A percentile compares a stretch with the other conserved stretches of the same genome.
Evolutionary conservation across 495 filamentous ascomycete genomes (phyloP).

Genomic region (Talaromyces wortmannii): DNA sequence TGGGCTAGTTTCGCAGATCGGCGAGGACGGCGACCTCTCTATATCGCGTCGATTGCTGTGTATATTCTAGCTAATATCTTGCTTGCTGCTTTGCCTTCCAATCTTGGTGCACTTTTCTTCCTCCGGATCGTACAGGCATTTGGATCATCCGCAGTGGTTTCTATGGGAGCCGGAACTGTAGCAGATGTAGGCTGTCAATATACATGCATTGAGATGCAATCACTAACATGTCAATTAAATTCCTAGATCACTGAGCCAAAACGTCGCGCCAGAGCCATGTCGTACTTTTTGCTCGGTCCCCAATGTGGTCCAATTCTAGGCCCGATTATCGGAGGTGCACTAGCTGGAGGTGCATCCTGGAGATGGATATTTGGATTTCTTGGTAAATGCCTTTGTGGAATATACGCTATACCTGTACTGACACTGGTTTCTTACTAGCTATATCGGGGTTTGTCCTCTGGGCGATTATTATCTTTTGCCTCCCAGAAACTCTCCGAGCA

Average conservation of each 20-base stretch:
- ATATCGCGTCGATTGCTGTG: slow-evolving; percentile 13
- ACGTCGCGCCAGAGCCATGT: slow-evolving; percentile 14
- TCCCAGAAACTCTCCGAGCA: slow-evolving; percentile 23
- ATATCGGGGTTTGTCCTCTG: slow-evolving; percentile 12
- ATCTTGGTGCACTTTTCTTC: slow-evolving; percentile 15
- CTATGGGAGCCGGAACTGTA: slow-evolving; percentile 23
- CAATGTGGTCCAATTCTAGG: slow-evolving; percentile 25
- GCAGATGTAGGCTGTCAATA: slow-evolving; percentile 10
- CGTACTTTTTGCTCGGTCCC: slow-evolving; percentile 19
- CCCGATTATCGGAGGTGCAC: slow-evolving; percentile 20
- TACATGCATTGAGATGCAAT: too few relatives aligned
- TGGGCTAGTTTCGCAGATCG: slow-evolving; percentile 14
- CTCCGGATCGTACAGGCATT: slow-evolving; percentile 20
- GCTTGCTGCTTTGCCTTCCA: slow-evolving; percentile 17
- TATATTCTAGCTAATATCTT: slow-evolving; percentile 22
- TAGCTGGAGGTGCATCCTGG: slow-evolving; percentile 15
- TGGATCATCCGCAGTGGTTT: slow-evolving; percentile 16
- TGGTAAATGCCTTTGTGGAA: slow-evolving; percentile 4
- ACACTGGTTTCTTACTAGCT: slow-evolving; percentile 7
- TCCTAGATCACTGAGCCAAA: slow-evolving; percentile 13
- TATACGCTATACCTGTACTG: background rate
- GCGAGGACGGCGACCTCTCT: slow-evolving; percentile 15
- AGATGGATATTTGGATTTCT: slow-evolving; percentile 28
- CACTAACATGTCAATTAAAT: background rate
- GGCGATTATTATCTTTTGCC: slow-evolving; percentile 16